Conservation (phyloP, 768 basidiomycete genomes). For the Leccinum arenicola region DNA sequence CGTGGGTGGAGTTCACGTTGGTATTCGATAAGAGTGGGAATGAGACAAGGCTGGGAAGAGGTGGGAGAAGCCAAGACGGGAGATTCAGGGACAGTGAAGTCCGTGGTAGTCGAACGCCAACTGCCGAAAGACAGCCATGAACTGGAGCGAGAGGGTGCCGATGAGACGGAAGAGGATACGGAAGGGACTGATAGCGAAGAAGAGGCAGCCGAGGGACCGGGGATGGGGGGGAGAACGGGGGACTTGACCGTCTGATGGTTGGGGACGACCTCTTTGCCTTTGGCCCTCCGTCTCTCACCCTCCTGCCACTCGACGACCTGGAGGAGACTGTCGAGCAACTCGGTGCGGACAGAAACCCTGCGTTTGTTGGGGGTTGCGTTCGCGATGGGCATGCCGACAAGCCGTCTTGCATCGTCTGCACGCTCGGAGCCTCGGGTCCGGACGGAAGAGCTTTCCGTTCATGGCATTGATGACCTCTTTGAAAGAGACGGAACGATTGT, state of each 20-base stretch:
- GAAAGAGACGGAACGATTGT: constrained; percentile 46
- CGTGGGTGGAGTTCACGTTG: constrained; percentile 38
- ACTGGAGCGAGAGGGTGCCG: constrained; percentile 32
- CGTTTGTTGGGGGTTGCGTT: constrained; percentile 15
- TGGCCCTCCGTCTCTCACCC: constrained; percentile 35
- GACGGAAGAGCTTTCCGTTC: constrained; percentile 56
- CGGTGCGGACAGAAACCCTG: constrained; percentile 25
- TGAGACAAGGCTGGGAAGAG: constrained; percentile 21
- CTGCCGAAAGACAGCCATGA: constrained; percentile 46
- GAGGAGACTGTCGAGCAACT: constrained; percentile 45
- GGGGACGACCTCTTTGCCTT: constrained; percentile 42
- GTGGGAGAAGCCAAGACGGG: constrained; percentile 34
- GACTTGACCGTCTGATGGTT: constrained; percentile 12
- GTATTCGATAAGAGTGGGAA: constrained; percentile 28
- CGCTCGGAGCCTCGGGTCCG: constrained; percentile 30
- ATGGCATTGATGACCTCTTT: constrained; percentile 55
- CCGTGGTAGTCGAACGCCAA: constrained; percentile 38
- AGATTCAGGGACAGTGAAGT: constrained; percentile 32
- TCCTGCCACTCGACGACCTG: constrained; percentile 42
- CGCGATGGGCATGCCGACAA: constrained; percentile 24
- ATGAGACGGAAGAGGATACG: constrained; percentile 26
- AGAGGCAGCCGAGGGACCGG: constrained; percentile 20
- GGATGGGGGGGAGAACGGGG: constrained; percentile 11
- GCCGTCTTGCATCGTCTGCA: constrained; percentile 30
- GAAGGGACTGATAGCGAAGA: constrained; percentile 20